Evolutionary conservation across 257 asterid genomes (phyloP).

Genomic region (Lycium ferocissimum): DNA sequence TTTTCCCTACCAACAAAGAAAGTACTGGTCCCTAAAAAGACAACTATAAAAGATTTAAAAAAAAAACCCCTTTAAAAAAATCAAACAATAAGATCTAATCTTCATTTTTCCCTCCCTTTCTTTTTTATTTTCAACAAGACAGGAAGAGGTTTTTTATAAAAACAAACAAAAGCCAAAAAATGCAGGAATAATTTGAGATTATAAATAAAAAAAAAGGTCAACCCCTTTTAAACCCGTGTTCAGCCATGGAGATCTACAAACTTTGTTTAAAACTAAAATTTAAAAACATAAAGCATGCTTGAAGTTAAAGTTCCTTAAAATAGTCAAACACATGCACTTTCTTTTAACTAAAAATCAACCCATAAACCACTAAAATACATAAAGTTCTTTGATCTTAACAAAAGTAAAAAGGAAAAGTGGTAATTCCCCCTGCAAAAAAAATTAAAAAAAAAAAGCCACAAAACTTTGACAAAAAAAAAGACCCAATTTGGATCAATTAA

Average conservation of each 20-base stretch:
- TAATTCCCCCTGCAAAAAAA: conserved; percentile 41
- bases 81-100: conserved; percentile 32
- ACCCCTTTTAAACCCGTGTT: conserved; percentile 59
- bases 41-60: conserved; percentile 51
- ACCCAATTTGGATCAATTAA: conserved; percentile 43
- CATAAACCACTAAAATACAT: conserved; percentile 32
- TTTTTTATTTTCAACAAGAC: background rate
- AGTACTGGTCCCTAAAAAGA: conserved; percentile 45
- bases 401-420: conserved; percentile 23
- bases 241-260: conserved; percentile 55
- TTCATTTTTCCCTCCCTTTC: conserved; percentile 36
- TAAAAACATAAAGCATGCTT: conserved; percentile 39
- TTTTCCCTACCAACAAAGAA: conserved; percentile 54
- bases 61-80: conserved; percentile 52
- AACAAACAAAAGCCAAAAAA: conserved; percentile 29
- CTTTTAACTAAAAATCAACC: conserved; percentile 42
- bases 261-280: conserved; percentile 37
- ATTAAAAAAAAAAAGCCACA: conserved; percentile 47
- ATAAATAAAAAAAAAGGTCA: conserved; percentile 47
- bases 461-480: conserved; percentile 48
- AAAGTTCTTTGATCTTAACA: conserved; percentile 37
- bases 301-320: conserved; percentile 52
- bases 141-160: background rate
- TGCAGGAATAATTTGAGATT: conserved; percentile 28
- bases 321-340: conserved; percentile 60